A percentile compares a stretch with the other conserved stretches of the same genome.
Evolutionary conservation across 208 protist species (phyloP).

Genomic region (Eutreptiella sp.): DNA sequence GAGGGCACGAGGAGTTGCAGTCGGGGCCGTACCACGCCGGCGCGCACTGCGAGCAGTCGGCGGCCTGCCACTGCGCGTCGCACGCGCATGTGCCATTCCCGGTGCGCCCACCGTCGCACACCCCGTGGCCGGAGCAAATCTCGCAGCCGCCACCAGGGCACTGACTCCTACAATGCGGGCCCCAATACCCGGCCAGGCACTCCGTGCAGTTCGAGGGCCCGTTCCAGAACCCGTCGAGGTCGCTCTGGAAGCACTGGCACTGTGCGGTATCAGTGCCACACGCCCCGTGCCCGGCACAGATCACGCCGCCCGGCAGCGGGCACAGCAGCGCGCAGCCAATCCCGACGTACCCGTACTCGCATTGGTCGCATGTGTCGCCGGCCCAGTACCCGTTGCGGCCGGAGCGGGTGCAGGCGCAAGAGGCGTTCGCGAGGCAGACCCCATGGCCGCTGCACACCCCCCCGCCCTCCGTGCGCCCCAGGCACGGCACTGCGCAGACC

Average conservation of each 20-base stretch:
- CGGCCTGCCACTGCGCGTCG: not conserved
- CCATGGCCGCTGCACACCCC: slow-evolving; percentile 12
- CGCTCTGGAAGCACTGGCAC: slow-evolving; percentile 26
- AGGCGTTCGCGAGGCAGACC: not conserved
- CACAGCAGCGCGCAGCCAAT: slow-evolving; percentile 3
- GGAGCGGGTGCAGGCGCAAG: slow-evolving; percentile 7
- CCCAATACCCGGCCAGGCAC: not conserved
- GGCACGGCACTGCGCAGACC: not conserved
- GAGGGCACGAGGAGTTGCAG: not conserved
- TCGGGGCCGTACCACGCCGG: slow-evolving; percentile 14
- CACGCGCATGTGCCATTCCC: slow-evolving; percentile 1
- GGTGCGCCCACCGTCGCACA: not conserved
- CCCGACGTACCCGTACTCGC: slow-evolving; percentile 16
- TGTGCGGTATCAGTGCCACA: slow-evolving; percentile 4
- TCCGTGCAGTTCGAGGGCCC: not conserved
- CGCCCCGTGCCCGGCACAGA: slow-evolving; percentile 1
- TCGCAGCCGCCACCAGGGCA: not conserved
- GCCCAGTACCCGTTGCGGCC: slow-evolving; percentile 12
- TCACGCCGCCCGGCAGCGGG: not conserved
- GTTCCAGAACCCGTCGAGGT: slow-evolving; percentile 25
- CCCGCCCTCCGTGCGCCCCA: not conserved
- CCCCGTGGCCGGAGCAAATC: slow-evolving; percentile 19
- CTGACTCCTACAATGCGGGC: not conserved
- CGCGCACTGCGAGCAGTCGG: not conserved
- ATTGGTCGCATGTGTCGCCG: slow-evolving; percentile 7